These are phyloP conservation scores for Naganishia sp. DNA, from an alignment of 1,284 basidiomycete species.

Conservation along the genomic window DNA sequence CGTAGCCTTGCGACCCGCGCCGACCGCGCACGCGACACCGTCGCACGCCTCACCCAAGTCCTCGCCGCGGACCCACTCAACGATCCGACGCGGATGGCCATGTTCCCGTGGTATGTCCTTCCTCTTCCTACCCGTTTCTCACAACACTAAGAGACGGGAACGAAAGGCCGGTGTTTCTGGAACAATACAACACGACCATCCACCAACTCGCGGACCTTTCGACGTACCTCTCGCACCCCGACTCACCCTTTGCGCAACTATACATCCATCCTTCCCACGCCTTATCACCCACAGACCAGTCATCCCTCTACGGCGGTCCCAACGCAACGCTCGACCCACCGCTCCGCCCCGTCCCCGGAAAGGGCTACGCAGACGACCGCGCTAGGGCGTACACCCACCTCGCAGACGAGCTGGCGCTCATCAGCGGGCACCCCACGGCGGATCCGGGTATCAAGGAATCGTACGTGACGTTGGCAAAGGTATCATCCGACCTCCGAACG, in stretches of 20 bases:
- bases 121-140: not conserved
- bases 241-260: not conserved
- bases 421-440: not conserved
- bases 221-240: not conserved
- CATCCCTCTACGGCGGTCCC: conserved; percentile 14
- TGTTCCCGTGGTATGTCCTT: conserved; percentile 16
- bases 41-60: conserved; percentile 8
- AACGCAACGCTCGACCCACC: conserved; percentile 17
- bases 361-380: conserved; percentile 9
- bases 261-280: conserved; percentile 17
- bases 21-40: conserved; percentile 7
- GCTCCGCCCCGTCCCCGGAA: conserved; percentile 13
- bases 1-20: conserved; percentile 15
- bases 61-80: conserved; percentile 9
- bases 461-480: not conserved
- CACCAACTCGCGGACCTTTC: conserved; percentile 11
- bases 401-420: conserved; percentile 1
- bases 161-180: conserved; percentile 8
- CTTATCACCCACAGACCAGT: conserved; percentile 1
- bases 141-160: not conserved
- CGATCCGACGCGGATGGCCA: conserved; percentile 19
- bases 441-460: not conserved
- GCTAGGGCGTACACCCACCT: not conserved
- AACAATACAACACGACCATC: conserved; percentile 15
- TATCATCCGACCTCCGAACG: not conserved